A percentile compares a stretch with the other conserved stretches of the same genome.
Evolutionary conservation across 371 early-diverging fungal species (phyloP).

Genomic region (Zopfochytrium polystomum): DNA sequence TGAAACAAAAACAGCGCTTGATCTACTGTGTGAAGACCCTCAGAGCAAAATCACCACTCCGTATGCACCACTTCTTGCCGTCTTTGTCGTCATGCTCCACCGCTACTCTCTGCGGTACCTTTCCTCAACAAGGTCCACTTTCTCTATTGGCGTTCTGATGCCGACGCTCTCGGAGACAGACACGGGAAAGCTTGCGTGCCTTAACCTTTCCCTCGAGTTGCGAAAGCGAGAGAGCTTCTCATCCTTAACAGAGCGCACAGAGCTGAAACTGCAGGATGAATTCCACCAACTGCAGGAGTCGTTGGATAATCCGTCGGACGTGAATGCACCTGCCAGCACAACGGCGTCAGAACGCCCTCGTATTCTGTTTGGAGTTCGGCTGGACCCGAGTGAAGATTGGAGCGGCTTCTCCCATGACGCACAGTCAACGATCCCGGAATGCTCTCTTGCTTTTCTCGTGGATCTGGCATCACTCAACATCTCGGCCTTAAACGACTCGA

Average conservation of each 20-base stretch:
- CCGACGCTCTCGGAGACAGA: not conserved
- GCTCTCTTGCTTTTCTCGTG: not conserved
- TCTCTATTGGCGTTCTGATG: not conserved
- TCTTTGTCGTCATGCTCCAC: not conserved
- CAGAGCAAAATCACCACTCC: not conserved
- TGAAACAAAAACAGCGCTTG: not conserved
- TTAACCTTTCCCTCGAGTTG: not conserved
- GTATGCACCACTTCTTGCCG: constrained; percentile 1
- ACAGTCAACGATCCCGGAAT: not conserved
- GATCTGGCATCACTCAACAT: constrained; percentile 1
- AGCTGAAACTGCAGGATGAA: not conserved
- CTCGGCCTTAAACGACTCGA: constrained; percentile 2
- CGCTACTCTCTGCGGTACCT: not conserved
- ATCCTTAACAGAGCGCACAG: constrained; percentile 5
- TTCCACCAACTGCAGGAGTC: not conserved
- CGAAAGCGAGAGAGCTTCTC: constrained; percentile 2
- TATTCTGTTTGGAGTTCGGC: not conserved
- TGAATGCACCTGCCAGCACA: not conserved
- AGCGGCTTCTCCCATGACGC: not conserved
- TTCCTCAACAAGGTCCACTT: not conserved
- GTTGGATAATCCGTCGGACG: not conserved
- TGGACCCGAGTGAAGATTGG: not conserved
- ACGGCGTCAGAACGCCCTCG: not conserved
- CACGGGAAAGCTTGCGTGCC: not conserved
- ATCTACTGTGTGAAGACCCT: not conserved